Percentiles rank a stretch among this genome's conserved stretches.
phyloP scores from a whole-genome alignment of 768 basidiomycete genomes.

The Coprinellus micaceus region DNA sequence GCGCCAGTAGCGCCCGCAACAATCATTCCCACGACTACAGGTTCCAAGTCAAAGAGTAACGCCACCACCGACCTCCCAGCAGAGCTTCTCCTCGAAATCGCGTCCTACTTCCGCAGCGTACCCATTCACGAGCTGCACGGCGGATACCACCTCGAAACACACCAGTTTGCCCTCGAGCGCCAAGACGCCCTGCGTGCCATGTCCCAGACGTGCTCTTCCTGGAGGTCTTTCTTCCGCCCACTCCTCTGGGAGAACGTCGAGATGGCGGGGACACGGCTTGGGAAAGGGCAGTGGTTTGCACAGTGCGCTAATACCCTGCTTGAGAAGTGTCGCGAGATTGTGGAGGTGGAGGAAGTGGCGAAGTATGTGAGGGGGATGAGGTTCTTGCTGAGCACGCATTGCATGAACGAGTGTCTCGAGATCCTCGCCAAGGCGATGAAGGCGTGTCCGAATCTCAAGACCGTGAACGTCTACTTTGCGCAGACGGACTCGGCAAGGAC shows the following conservation, averaged over 20 bases:
- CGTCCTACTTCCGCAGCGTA: slow-evolving; percentile 23
- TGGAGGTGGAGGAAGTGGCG: slow-evolving; percentile 19
- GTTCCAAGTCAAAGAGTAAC: no score
- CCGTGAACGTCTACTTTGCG: not conserved
- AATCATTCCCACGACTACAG: no score
- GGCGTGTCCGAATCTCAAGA: not conserved
- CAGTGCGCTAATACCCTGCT: slow-evolving; percentile 21
- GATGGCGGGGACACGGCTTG: slow-evolving; percentile 7
- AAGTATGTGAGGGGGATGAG: slow-evolving; percentile 15
- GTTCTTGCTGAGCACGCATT: not conserved
- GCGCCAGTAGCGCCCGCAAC: no score
- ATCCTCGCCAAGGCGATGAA: not conserved
- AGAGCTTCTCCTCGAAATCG: slow-evolving; percentile 29
- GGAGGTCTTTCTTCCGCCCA: slow-evolving; percentile 25
- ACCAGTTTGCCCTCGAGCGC: slow-evolving; percentile 19
- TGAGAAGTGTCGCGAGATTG: slow-evolving; percentile 20
- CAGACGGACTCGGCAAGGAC: not conserved
- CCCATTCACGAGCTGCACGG: slow-evolving; percentile 18
- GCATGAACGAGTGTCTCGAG: not conserved
- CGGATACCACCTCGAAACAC: not conserved
- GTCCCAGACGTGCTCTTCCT: slow-evolving; percentile 28
- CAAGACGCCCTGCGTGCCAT: slow-evolving; percentile 27
- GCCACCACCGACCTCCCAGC: slow-evolving; percentile 21
- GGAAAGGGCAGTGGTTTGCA: slow-evolving; percentile 21
- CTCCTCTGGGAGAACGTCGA: not conserved